phyloP scores from a whole-genome alignment of 345 rosid genomes.

The Triadica sebifera region DNA sequence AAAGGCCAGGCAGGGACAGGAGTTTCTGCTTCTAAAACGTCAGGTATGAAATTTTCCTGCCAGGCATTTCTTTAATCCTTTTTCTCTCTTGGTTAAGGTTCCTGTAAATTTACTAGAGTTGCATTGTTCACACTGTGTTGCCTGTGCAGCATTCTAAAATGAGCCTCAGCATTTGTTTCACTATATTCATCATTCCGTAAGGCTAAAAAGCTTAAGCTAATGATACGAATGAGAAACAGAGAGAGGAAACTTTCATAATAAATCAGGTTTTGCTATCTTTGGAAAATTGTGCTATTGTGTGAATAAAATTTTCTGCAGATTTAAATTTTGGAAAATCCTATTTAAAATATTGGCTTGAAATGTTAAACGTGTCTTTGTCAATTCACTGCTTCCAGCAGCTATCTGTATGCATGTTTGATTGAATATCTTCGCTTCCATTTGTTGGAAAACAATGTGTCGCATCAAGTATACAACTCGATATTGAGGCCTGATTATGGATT shows the following conservation, averaged over 20 bases:
- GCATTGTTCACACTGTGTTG: not conserved
- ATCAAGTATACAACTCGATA: not conserved
- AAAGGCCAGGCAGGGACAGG: slow-evolving; percentile 34
- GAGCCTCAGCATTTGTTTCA: not conserved
- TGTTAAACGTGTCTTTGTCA: not conserved
- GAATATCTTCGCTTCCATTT: not conserved
- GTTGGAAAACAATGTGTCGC: not conserved
- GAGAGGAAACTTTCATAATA: too few species aligned
- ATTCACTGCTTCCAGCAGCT: not conserved
- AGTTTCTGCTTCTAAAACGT: slow-evolving; percentile 38
- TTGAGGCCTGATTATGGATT: not conserved
- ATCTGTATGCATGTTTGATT: not conserved
- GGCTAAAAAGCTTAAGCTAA: not conserved
- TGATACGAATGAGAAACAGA: not conserved
- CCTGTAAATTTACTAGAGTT: not conserved
- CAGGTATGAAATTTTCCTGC: slow-evolving; percentile 35
- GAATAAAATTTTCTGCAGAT: too few species aligned
- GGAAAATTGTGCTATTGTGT: too few species aligned
- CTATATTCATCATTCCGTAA: not conserved
- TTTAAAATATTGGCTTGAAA: not conserved
- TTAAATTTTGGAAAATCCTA: not conserved
- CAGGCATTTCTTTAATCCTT: not conserved
- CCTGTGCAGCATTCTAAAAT: not conserved
- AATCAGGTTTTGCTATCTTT: too few species aligned
- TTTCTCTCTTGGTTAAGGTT: not conserved